Evolutionary conservation across 2,329 filamentous ascomycete genomes (phyloP).

Genomic region (Colletotrichum sp.): DNA sequence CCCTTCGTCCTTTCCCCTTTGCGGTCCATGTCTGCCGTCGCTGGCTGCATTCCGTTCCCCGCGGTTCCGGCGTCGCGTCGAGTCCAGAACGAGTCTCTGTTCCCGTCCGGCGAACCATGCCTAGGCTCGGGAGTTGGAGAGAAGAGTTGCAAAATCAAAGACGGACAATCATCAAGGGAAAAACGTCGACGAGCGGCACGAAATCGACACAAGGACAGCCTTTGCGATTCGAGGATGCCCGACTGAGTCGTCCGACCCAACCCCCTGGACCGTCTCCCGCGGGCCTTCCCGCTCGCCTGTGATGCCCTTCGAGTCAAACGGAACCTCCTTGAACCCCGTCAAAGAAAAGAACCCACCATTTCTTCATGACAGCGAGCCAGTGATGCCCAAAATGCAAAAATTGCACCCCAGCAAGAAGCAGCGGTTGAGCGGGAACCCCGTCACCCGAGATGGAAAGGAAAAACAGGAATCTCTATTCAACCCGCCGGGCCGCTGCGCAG

Average conservation of each 20-base stretch:
- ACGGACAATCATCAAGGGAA: not conserved
- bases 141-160: not conserved
- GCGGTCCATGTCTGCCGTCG: not conserved
- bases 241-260: not conserved
- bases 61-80: not conserved
- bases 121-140: not conserved
- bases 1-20: not conserved
- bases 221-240: not conserved
- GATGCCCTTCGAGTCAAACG: not conserved
- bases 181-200: not conserved
- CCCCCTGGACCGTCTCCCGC: not conserved
- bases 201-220: not conserved
- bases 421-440: not conserved
- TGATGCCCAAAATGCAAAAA: not conserved
- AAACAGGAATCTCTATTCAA: not conserved
- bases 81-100: not conserved
- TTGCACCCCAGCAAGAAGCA: not conserved
- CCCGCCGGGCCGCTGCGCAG: not conserved
- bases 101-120: not conserved
- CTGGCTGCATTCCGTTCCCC: not conserved
- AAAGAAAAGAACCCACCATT: not conserved
- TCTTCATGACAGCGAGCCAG: not conserved
- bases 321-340: not conserved
- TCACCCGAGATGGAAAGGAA: not conserved
- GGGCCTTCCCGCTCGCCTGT: slow-evolving; percentile 11